Evolutionary conservation across 2,329 filamentous ascomycete genomes (phyloP).

Genomic region (Pyricularia sp.): DNA sequence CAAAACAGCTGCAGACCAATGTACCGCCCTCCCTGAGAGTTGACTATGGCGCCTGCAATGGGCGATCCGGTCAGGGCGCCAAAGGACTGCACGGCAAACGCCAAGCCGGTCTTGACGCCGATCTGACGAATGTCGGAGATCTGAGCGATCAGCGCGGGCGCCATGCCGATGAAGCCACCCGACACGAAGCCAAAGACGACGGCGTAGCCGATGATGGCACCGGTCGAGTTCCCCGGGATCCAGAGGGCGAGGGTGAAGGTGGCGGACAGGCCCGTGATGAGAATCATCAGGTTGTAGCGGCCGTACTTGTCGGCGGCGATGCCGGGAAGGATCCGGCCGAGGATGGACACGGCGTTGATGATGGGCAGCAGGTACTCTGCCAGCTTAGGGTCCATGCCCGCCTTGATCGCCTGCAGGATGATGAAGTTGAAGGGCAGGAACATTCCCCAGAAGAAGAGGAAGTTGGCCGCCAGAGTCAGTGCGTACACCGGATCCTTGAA

Average conservation of each 20-base stretch:
- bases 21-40: constrained; percentile 31
- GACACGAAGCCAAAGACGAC: constrained; percentile 56
- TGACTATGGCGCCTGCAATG: constrained; percentile 43
- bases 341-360: constrained; percentile 44
- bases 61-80: constrained; percentile 49
- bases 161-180: constrained; percentile 52
- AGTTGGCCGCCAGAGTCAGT: constrained; percentile 33
- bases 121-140: constrained; percentile 51
- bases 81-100: constrained; percentile 46
- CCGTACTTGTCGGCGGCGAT: constrained; percentile 31
- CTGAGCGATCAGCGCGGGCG: constrained; percentile 47
- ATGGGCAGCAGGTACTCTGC: constrained; percentile 43
- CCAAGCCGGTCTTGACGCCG: constrained; percentile 46
- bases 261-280: constrained; percentile 33
- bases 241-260: constrained; percentile 30
- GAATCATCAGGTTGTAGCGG: constrained; percentile 31
- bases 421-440: constrained; percentile 46
- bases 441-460: constrained; percentile 47
- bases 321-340: constrained; percentile 42
- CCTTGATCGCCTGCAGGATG: constrained; percentile 33
- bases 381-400: constrained; percentile 30
- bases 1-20: constrained; percentile 46
- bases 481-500: constrained; percentile 36
- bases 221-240: constrained; percentile 33
- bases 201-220: constrained; percentile 49